phyloP scores from a whole-genome alignment of 352 stramenopile species.

The Nothophytophthora sp. region DNA sequence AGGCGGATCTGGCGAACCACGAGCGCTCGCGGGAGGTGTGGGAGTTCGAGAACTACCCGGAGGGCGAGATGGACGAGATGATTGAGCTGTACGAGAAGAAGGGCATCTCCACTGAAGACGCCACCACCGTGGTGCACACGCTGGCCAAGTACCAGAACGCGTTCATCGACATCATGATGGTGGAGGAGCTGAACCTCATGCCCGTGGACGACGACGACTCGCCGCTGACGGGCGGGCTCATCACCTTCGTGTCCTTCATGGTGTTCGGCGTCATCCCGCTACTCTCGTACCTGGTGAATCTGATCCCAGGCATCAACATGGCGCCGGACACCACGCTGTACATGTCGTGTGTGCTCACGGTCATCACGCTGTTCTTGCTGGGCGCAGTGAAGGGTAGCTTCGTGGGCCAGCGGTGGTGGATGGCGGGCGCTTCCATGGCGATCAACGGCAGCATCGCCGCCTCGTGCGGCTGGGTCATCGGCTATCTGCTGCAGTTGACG shows the following conservation, averaged over 20 bases:
- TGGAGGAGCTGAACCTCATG: constrained; percentile 95
- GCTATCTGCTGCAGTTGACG: constrained; percentile 79
- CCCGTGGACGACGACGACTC: constrained; percentile 93
- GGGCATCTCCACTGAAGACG: constrained; percentile 91
- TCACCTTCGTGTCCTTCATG: constrained; percentile 93
- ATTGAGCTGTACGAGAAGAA: constrained; percentile 95
- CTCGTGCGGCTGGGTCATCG: constrained; percentile 79
- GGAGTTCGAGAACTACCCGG: constrained; percentile 96
- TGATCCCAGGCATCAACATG: constrained; percentile 73
- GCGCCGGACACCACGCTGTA: constrained; percentile 80
- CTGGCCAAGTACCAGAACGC: constrained; percentile 97
- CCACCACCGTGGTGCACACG: constrained; percentile 90
- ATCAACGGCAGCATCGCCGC: constrained; percentile 77
- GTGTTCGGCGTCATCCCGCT: constrained; percentile 92
- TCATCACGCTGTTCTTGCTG: constrained; percentile 93
- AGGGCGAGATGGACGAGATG: constrained; percentile 97
- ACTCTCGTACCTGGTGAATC: constrained; percentile 92
- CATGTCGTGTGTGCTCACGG: constrained; percentile 93
- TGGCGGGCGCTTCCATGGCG: constrained; percentile 69
- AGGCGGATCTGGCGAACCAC: constrained; percentile 93
- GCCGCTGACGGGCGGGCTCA: constrained; percentile 73
- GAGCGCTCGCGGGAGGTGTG: constrained; percentile 92
- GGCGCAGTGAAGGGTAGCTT: constrained; percentile 92
- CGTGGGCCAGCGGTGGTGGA: constrained; percentile 78
- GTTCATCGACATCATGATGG: constrained; percentile 98